Evolutionary conservation across 441 rosid genomes (phyloP), one percentile per base, ranked within the genome.

Genomic region (Theobroma grandiflorum): DNA sequence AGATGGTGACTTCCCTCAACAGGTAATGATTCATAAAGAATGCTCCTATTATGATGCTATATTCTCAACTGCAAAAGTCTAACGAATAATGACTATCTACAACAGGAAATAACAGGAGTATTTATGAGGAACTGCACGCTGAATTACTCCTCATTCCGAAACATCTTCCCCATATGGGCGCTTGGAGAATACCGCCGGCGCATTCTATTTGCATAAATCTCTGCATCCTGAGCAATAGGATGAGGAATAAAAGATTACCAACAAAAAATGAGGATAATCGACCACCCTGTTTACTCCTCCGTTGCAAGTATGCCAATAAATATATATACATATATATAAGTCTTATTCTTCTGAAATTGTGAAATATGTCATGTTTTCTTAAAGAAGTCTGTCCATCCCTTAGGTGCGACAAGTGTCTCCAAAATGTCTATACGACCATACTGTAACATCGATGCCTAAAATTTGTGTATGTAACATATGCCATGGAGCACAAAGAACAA

Each of bases 1-100:
- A 62, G 87, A 88, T 59, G 90, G 90, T 8, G 90, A 88, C 85
- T 88, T 88, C 50, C 88, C 90, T 42, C 90, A 88, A 45, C 85
- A 85, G 88, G 88, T 85, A 72, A 71, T 8, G n/a, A 26, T 42
- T 12, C 12, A 40, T 37, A 3, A 18, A 45, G 20, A 22, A 22
- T 22, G 9, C 18, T 22, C 57, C 35, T 26, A 0, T 26, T 4
- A 18, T 67, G 4, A 9, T 45, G 14, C 15, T 67, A 38, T 7
- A 42, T 45, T 40, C 26, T 18, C 73, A 18, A 6, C 0, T 42
- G 16, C 14, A 68, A 40, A 35, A 35, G 52, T 20, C 43, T n/a
- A 55, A 74, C 1, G 31, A 40, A 40, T 38, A 18, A 35, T 35
- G 33, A 15, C 33, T 26, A 22, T 11, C 20, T 8, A 35, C 70